These are phyloP conservation scores for Babjeviella inositovora DNA, from an alignment of 805 yeast genomes.

Conservation along the genomic window DNA sequence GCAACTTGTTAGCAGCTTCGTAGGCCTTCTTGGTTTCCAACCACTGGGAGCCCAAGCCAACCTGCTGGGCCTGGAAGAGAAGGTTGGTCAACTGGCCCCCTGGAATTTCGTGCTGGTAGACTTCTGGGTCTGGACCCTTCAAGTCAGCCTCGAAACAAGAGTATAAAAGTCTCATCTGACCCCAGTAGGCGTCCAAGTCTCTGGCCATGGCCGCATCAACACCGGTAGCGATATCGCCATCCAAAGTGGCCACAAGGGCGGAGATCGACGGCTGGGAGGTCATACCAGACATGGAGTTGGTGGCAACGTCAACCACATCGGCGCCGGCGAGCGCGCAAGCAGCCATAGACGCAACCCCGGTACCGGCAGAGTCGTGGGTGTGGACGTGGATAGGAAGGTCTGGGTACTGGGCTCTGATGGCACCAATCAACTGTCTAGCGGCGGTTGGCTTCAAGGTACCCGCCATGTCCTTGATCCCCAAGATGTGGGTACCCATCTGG, in stretches of 20 bases:
- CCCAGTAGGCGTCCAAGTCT: conserved; percentile 92
- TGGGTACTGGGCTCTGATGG: conserved; percentile 78
- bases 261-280: conserved; percentile 96
- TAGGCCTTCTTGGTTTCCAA: conserved; percentile 89
- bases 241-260: conserved; percentile 84
- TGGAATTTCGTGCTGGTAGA: conserved; percentile 95
- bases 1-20: conserved; percentile 73
- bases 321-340: conserved; percentile 95
- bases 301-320: conserved; percentile 94
- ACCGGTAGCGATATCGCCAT: conserved; percentile 70
- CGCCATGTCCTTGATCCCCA: conserved; percentile 99
- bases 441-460: conserved; percentile 96
- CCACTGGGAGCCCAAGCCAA: conserved; percentile 97
- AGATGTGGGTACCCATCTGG: conserved; percentile 85
- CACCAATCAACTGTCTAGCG: conserved; percentile 64
- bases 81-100: conserved; percentile 99
- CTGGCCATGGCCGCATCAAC: conserved; percentile 53
- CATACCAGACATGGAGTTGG: conserved; percentile 95
- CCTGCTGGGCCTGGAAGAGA: conserved; percentile 97
- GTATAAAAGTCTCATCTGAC: conserved; percentile 92
- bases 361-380: conserved; percentile 99
- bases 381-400: conserved; percentile 95
- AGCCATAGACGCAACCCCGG: conserved; percentile 94
- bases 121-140: conserved; percentile 99
- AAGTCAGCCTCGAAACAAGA: conserved; percentile 96